Evolutionary conservation across 345 rosid genomes (phyloP).

Genomic region (Salix purpurea): DNA sequence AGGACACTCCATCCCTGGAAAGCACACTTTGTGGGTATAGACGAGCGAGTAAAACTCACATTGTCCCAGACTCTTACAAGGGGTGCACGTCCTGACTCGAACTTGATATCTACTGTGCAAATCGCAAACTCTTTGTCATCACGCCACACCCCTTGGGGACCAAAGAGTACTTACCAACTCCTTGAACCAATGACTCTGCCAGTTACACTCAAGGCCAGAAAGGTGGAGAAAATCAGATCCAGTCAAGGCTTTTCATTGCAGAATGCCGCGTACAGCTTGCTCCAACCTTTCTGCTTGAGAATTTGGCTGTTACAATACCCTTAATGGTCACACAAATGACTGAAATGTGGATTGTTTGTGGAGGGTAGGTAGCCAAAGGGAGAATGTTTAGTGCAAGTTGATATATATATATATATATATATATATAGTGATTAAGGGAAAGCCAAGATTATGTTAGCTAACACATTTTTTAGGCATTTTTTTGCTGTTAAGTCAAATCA

Average conservation of each 20-base stretch:
- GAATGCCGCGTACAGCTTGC: background rate
- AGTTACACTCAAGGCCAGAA: background rate
- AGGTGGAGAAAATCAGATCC: background rate
- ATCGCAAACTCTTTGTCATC: no score
- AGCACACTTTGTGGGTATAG: no score
- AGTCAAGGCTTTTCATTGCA: background rate
- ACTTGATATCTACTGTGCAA: no score
- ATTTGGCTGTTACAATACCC: background rate
- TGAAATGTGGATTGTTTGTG: background rate
- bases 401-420: no score
- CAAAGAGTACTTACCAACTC: no score
- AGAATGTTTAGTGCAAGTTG: background rate
- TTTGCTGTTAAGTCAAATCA: background rate
- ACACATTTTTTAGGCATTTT: background rate
- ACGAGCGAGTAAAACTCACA: no score
- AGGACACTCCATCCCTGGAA: no score
- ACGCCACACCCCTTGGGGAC: no score
- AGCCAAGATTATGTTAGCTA: background rate
- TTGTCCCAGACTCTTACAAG: no score
- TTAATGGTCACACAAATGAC: background rate
- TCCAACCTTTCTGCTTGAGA: background rate
- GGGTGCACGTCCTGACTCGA: no score
- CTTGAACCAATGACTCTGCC: no score
- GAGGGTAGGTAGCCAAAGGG: background rate
- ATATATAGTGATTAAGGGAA: no score